Evolutionary conservation across 495 filamentous ascomycete genomes (phyloP), one percentile per base, ranked within the genome.

Genomic region (Lasiosphaeriaceae sp.): DNA sequence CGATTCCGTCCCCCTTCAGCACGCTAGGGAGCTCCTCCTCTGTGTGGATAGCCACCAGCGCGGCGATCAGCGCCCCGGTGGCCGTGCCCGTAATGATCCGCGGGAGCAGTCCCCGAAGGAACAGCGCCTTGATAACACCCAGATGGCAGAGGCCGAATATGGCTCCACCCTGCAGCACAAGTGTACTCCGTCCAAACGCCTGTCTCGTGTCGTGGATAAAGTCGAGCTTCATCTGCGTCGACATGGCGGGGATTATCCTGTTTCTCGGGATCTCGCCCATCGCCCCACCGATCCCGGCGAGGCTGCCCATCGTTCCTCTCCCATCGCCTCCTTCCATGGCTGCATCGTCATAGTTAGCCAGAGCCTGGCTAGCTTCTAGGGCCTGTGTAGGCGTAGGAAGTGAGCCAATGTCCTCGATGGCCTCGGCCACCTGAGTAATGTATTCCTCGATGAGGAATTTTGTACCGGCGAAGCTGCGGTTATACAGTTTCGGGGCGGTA

Each of bases 381-480:
- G 39, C 39, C 39, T 43, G 39, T 59, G 43, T 45, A 2, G 77
- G 73, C 0, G 86, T 86, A n/a, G 87, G 85, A 17, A 92, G 74
- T n/a, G 75, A 72, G 14, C 85, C 86, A 21, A 96, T 84, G 64
- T 92, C 85, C 55, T 87, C 82, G 37, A 96, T 83, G 2, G 89
- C 90, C 35, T 87, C 80, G 35, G 88, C 90, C 19, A 93, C 86
- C 58, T 90, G 84, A 0, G 87, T 86, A 59, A 96, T 86, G 59
- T 97, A 97, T 66, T 96, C 88, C 62, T 96, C 91, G 56, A 97
- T 93, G 22, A 95, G 70, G 21, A 86, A 80, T 69, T 97, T 97
- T 3, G 92, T 96, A 12, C 93, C 93, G 2, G 88, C 86, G 65
- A 96, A 95, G 12, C 89, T 86, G 50, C 87, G 80, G 57, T 91